Evolutionary conservation across 73 alveolate genomes (phyloP).

Genomic region (Paraurostyla sp.): DNA sequence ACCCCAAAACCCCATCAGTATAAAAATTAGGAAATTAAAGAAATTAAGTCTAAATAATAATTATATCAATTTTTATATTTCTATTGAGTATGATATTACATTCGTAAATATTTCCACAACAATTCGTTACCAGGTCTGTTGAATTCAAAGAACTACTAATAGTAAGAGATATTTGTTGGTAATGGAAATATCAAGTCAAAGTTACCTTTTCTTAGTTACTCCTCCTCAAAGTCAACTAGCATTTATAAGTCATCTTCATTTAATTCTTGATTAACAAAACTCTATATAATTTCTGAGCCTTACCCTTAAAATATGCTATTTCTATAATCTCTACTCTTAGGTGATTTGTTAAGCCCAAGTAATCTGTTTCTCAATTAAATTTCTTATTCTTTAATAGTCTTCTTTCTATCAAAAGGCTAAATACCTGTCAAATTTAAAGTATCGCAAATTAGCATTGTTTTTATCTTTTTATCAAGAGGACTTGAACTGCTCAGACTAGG

Average conservation of each 20-base stretch:
- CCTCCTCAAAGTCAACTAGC: slow-evolving; percentile 76
- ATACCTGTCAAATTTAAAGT: slow-evolving; percentile 65
- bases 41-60: too few relatives aligned
- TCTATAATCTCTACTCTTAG: background rate
- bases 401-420: slow-evolving; percentile 65
- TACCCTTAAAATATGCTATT: background rate
- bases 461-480: slow-evolving; percentile 72
- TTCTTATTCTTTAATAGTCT: slow-evolving; percentile 45
- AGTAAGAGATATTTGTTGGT: slow-evolving; percentile 71
- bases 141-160: slow-evolving; percentile 70
- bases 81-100: too few relatives aligned
- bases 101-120: slow-evolving; percentile 60
- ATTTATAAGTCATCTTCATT: slow-evolving; percentile 64
- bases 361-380: slow-evolving; percentile 27
- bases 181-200: slow-evolving; percentile 85
- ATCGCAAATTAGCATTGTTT: slow-evolving; percentile 73
- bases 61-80: too few relatives aligned
- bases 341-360: slow-evolving; percentile 63
- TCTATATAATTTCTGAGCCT: background rate
- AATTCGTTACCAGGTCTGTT: slow-evolving; percentile 38
- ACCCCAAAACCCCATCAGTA: background rate
- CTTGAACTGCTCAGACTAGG: slow-evolving; percentile 80
- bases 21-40: background rate
- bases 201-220: slow-evolving; percentile 72
- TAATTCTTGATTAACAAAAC: background rate